Percentiles rank a stretch among this genome's conserved stretches.
phyloP scores from a whole-genome alignment of 2,329 filamentous ascomycete genomes.

The Tolypocladium album region DNA sequence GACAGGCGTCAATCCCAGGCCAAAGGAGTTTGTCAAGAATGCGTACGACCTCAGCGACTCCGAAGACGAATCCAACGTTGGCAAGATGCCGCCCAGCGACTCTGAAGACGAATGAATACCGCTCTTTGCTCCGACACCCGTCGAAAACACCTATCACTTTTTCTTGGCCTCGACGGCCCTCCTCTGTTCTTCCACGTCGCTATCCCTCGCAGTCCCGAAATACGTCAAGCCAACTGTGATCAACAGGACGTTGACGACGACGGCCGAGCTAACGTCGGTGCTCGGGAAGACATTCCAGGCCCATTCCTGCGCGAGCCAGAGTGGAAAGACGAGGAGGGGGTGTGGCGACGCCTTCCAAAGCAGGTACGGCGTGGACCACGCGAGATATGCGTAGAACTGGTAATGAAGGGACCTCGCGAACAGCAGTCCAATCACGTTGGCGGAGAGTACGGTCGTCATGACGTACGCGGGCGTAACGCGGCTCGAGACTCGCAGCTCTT shows the following conservation, averaged over 20 bases:
- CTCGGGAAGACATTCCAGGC: constrained; percentile 95
- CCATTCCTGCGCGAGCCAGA: constrained; percentile 79
- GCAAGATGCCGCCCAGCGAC: constrained; percentile 75
- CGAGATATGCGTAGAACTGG: constrained; percentile 88
- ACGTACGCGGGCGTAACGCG: constrained; percentile 62
- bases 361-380: constrained; percentile 80
- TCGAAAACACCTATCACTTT: constrained; percentile 14
- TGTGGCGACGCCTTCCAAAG: constrained; percentile 69
- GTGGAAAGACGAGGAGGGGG: constrained; percentile 51
- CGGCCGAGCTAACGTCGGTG: constrained; percentile 39
- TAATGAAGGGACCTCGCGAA: constrained; percentile 87
- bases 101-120: constrained; percentile 54
- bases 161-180: constrained; percentile 14
- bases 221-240: constrained; percentile 54
- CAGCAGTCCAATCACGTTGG: constrained; percentile 69
- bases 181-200: not conserved
- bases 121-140: not conserved
- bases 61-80: constrained; percentile 68
- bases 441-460: constrained; percentile 64
- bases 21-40: constrained; percentile 64
- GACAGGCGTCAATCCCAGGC: constrained; percentile 40
- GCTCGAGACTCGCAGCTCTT: constrained; percentile 45
- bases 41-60: constrained; percentile 53
- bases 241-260: constrained; percentile 62
- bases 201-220: constrained; percentile 33